Evolutionary conservation across 805 yeast species (phyloP).

Genomic region (Candida khao-thaluensis): DNA sequence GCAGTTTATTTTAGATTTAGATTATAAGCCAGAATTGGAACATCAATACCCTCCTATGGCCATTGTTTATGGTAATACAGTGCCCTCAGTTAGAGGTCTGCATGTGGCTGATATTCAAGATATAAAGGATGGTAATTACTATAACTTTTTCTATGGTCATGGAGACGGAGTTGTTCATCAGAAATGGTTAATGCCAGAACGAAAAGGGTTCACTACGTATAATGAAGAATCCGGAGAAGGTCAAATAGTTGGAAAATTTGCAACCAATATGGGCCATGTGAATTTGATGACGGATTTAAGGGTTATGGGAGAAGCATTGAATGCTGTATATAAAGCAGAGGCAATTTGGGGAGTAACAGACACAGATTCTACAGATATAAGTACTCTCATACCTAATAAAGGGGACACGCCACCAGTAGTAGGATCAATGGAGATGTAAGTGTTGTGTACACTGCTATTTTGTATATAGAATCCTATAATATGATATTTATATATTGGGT

Average conservation of each 20-base stretch:
- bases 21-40: slow-evolving; percentile 47
- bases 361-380: too few species aligned
- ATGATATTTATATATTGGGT: too few species aligned
- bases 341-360: slow-evolving; percentile 33
- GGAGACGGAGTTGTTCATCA: slow-evolving; percentile 94
- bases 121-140: slow-evolving; percentile 68
- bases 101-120: slow-evolving; percentile 61
- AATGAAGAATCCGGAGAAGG: slow-evolving; percentile 33
- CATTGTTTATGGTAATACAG: slow-evolving; percentile 72
- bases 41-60: slow-evolving; percentile 77
- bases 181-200: slow-evolving; percentile 77
- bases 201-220: slow-evolving; percentile 53
- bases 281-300: slow-evolving; percentile 72
- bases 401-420: too few species aligned
- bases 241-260: slow-evolving; percentile 65
- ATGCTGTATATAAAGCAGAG: slow-evolving; percentile 62
- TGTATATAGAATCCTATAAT: too few species aligned
- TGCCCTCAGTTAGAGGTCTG: slow-evolving; percentile 85
- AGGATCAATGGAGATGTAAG: too few species aligned
- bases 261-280: slow-evolving; percentile 73
- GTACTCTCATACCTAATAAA: too few species aligned
- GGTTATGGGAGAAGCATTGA: slow-evolving; percentile 69
- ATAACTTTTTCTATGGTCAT: slow-evolving; percentile 77
- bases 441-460: too few species aligned
- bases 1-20: slow-evolving; percentile 54